Conservation (phyloP, 208 protist genomes). For the Zelonia costaricensis region DNA sequence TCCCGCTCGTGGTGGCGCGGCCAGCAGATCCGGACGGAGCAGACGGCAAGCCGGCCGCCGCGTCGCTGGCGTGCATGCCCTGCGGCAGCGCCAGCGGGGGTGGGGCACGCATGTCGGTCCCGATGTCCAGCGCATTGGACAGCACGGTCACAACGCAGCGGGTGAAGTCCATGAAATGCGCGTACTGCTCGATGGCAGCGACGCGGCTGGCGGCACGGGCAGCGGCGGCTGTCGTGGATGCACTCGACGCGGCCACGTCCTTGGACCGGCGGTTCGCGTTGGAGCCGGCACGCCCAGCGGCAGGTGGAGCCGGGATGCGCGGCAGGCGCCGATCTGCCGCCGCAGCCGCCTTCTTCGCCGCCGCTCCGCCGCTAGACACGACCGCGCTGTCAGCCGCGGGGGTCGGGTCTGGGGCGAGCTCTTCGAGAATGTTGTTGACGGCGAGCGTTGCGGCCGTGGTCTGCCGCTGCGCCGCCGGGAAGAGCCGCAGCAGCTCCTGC, state of each 20-base stretch:
- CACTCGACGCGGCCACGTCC: not conserved
- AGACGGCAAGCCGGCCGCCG: not conserved
- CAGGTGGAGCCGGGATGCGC: not conserved
- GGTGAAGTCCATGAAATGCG: conserved; percentile 25
- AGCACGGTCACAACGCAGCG: conserved; percentile 20
- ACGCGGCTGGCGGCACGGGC: not conserved
- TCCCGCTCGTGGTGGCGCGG: not conserved
- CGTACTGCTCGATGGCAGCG: conserved; percentile 10
- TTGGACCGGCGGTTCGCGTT: not conserved
- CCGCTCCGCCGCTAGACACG: not conserved
- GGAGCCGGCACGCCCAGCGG: not conserved
- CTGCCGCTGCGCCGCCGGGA: conserved; percentile 8
- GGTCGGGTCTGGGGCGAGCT: not conserved
- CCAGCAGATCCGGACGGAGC: not conserved
- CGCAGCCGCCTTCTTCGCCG: not conserved
- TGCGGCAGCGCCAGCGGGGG: conserved; percentile 10
- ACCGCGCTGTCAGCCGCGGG: too few relatives aligned
- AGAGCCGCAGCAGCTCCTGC: conserved; percentile 14
- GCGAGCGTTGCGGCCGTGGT: conserved; percentile 5
- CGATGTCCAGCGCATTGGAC: conserved; percentile 29
- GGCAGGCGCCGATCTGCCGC: not conserved
- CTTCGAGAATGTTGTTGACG: not conserved
- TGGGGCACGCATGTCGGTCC: conserved; percentile 15
- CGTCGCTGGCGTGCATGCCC: not conserved
- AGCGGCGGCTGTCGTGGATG: not conserved